phyloP scores from a whole-genome alignment of 139 green algal species.

The Chloropicon primus region DNA sequence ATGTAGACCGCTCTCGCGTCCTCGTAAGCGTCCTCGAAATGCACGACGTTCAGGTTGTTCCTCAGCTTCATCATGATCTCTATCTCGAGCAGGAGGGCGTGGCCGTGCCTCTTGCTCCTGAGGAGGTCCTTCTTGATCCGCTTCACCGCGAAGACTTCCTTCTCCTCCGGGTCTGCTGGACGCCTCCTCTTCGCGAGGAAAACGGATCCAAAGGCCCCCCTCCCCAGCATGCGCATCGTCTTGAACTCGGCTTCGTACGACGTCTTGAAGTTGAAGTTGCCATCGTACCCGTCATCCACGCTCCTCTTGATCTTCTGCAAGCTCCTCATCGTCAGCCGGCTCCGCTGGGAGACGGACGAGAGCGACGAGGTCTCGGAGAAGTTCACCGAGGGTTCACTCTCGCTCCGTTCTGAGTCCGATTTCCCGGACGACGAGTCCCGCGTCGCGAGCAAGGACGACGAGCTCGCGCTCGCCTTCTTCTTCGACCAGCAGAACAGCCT shows the following conservation, averaged over 20 bases:
- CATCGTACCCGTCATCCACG: background rate
- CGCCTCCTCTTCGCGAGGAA: background rate
- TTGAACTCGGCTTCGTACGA: background rate
- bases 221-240: background rate
- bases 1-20: conserved; percentile 45
- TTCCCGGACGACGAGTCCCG: too few relatives aligned
- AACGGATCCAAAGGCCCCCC: background rate
- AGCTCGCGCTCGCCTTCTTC: background rate
- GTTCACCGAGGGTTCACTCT: too few relatives aligned
- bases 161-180: background rate
- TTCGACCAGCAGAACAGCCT: background rate
- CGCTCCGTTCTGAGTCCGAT: too few relatives aligned
- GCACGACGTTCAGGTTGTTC: conserved; percentile 15
- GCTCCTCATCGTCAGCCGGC: background rate
- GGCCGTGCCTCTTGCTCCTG: background rate
- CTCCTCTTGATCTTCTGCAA: background rate
- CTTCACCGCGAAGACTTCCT: background rate
- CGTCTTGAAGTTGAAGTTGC: background rate
- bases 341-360: background rate
- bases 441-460: background rate
- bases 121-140: background rate
- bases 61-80: background rate
- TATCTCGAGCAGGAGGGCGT: background rate
- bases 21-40: conserved; percentile 43
- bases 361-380: background rate